These are phyloP conservation scores for Ophiocordyceps camponoti-leonardi DNA, from an alignment of 2,329 filamentous ascomycete genomes.

Conservation along the genomic window DNA sequence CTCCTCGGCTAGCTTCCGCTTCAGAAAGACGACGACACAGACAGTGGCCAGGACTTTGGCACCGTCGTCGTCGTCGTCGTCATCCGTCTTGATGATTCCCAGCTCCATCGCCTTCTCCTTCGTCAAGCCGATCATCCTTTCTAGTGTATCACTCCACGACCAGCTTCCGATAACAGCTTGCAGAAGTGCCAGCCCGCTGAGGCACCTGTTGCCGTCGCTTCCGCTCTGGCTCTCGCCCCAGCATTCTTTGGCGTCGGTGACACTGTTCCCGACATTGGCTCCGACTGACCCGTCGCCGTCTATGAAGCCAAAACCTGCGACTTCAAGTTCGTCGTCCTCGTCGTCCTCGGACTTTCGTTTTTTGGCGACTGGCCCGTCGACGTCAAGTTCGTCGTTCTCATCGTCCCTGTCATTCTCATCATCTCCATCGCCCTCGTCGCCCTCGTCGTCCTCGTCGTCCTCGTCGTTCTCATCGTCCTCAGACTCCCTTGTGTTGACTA, in stretches of 20 bases:
- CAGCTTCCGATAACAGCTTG: slow-evolving; percentile 25
- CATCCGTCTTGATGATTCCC: neutral
- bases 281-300: neutral
- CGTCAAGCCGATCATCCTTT: slow-evolving; percentile 9
- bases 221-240: neutral
- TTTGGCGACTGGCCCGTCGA: too few species aligned
- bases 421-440: too few species aligned
- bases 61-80: neutral
- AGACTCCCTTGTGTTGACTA: too few species aligned
- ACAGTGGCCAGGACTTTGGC: slow-evolving; percentile 11
- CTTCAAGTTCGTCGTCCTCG: too few species aligned
- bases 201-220: neutral
- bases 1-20: slow-evolving; percentile 22
- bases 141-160: slow-evolving; percentile 12
- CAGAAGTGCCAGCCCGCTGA: slow-evolving; percentile 24
- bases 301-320: neutral
- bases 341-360: too few species aligned
- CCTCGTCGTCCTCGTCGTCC: too few species aligned
- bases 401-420: too few species aligned
- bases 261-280: neutral
- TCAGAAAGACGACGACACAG: slow-evolving; percentile 19
- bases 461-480: too few species aligned
- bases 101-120: slow-evolving; percentile 1
- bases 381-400: too few species aligned
- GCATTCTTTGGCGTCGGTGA: too few species aligned